A percentile compares a stretch with the other conserved stretches of the same genome.
Evolutionary conservation across 805 yeast genomes (phyloP).

Genomic region (Jamesozyma spencerorum): DNA sequence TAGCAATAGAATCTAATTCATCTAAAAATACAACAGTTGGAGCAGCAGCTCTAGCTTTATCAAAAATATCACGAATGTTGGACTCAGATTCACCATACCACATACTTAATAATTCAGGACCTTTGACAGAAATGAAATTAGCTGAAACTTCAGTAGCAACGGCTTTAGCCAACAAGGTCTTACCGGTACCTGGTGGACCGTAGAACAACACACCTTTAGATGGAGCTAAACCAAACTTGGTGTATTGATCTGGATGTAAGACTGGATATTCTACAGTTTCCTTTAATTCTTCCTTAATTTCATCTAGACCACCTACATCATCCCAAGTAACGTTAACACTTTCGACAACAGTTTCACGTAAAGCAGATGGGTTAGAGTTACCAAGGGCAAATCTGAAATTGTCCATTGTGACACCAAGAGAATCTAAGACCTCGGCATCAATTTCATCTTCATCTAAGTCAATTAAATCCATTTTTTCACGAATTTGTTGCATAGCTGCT

Average conservation of each 20-base stretch:
- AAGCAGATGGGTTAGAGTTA: slow-evolving; percentile 95
- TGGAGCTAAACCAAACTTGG: slow-evolving; percentile 96
- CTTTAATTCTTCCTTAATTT: slow-evolving; percentile 90
- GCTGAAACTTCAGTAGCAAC: slow-evolving; percentile 99
- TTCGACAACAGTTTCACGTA: slow-evolving; percentile 98
- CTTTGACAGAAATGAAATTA: slow-evolving; percentile 78
- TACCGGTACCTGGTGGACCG: slow-evolving; percentile 99
- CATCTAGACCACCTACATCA: slow-evolving; percentile 97
- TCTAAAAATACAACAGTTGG: slow-evolving; percentile 98
- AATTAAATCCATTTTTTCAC: slow-evolving; percentile 98
- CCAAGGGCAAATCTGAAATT: slow-evolving; percentile 97
- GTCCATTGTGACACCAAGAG: slow-evolving; percentile 97
- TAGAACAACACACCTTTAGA: slow-evolving; percentile 96
- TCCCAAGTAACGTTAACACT: slow-evolving; percentile 98
- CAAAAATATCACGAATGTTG: slow-evolving; percentile 93
- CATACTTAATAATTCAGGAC: slow-evolving; percentile 65
- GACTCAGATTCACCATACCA: slow-evolving; percentile 99
- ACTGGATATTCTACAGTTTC: slow-evolving; percentile 99
- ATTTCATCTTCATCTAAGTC: slow-evolving; percentile 46
- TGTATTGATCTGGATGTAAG: slow-evolving; percentile 95
- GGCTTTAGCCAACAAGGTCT: slow-evolving; percentile 94
- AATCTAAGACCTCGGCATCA: slow-evolving; percentile 93
- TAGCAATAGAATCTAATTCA: slow-evolving; percentile 95
- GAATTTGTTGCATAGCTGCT: slow-evolving; percentile 99
- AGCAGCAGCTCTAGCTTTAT: slow-evolving; percentile 98